phyloP scores from a whole-genome alignment of 2,329 filamentous ascomycete species.

The Neoscytalidium dimidiatum region DNA sequence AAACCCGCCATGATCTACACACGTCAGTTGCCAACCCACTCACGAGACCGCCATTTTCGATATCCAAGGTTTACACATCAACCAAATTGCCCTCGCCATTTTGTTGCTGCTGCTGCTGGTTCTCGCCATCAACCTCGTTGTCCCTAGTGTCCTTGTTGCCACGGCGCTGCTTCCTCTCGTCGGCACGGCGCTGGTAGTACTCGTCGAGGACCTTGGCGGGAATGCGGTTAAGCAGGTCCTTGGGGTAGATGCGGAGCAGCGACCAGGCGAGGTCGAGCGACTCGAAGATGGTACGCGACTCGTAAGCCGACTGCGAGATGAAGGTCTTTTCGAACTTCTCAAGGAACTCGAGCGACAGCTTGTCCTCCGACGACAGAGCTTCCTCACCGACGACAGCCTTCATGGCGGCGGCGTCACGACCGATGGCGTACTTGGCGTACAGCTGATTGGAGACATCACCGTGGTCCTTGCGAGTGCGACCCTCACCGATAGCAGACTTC shows the following conservation, averaged over 20 bases:
- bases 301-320: constrained; percentile 89
- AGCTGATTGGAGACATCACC: constrained; percentile 99
- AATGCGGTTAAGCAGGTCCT: constrained; percentile 90
- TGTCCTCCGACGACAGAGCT: constrained; percentile 92
- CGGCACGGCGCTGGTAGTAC: constrained; percentile 49
- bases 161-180: constrained; percentile 37
- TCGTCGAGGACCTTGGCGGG: constrained; percentile 56
- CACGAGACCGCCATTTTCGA: background rate
- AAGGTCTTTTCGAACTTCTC: constrained; percentile 98
- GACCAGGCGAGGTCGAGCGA: constrained; percentile 96
- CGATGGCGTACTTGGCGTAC: constrained; percentile 99
- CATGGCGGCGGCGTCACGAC: constrained; percentile 97
- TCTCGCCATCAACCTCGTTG: constrained; percentile 33
- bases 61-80: constrained; percentile 13
- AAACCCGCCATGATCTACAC: constrained; percentile 8
- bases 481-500: constrained; percentile 99
- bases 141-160: constrained; percentile 49
- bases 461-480: constrained; percentile 94
- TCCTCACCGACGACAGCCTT: constrained; percentile 99
- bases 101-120: background rate
- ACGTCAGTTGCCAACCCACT: background rate
- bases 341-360: constrained; percentile 95
- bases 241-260: constrained; percentile 93
- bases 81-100: constrained; percentile 15
- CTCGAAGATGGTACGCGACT: constrained; percentile 87